Base-by-base conservation (phyloP, 306 rosid genomes). In the Vigna trinervia region DNA sequence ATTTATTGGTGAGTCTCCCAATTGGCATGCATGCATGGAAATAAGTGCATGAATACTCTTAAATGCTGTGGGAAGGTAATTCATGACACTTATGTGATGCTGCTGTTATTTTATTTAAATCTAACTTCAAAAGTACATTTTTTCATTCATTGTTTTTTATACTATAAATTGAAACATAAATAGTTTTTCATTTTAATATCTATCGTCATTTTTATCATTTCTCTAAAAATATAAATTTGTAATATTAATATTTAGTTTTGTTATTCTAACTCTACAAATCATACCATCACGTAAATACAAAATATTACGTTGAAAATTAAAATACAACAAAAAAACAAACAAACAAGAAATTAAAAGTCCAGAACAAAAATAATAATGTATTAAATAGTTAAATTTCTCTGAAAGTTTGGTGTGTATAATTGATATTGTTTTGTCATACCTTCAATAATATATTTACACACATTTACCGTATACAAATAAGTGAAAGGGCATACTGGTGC, bases 1-100 rank as follows among this genome's bases (percentile, higher is more conserved):
- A 73, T 10, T 56, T 46, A 45, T 59, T 28, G 85, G 59, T 81
- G 51, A 65, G 34, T 14, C 61, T 69, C 61, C 47, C 32, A 53
- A 51, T 81, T 61, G 52, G 36, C 81, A 61, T 76, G 81, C 81
- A 61, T 76, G 78, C 39, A 51, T 56, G 34, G 41, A 48, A 39
- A 51, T 38, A 60, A 28, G 0, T 19, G 74, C 68, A 61, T 76
- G 81, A 51, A 59, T 32, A 50, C 60, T 58, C 32, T 75, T 75
- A 28, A 36, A 81, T 51, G 43, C 32, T 8, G 4, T 12, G 48
- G 52, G 81, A 76, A 69, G 85, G 70, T 81, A 69, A 51, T 45
- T 69, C 85, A 81, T 76, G 56, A 23, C 61, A 59, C 3, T 26
- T 50, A 19, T 38, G 57, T 81, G 81, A 48, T 51, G 12, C 13